Percentiles rank a stretch among this genome's conserved stretches.
Evolutionary conservation across 371 early-diverging fungal species (phyloP).

Genomic region (Basidiobolus meristosporus): DNA sequence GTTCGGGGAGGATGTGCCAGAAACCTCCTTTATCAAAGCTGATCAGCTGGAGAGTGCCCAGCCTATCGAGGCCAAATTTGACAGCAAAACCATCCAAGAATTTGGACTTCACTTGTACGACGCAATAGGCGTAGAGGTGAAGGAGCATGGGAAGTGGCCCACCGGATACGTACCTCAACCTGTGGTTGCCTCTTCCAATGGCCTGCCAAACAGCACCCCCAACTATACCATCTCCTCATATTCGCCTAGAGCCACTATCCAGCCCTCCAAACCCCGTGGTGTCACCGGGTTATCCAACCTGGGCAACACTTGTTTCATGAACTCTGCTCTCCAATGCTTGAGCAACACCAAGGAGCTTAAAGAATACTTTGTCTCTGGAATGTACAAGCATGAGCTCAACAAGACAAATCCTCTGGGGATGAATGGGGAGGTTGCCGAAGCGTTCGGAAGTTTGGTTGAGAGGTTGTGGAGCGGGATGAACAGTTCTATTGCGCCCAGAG

Average conservation of each 20-base stretch:
- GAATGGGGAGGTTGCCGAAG: constrained; percentile 37
- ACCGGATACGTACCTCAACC: background rate
- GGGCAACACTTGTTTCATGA: too few relatives aligned
- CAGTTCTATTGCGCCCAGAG: constrained; percentile 30
- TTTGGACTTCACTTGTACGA: too few relatives aligned
- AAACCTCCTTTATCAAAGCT: too few relatives aligned
- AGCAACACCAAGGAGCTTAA: constrained; percentile 41
- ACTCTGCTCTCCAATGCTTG: constrained; percentile 58
- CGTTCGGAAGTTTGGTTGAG: constrained; percentile 34
- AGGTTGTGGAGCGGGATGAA: constrained; percentile 29
- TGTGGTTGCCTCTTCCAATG: constrained; percentile 2
- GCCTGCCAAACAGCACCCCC: constrained; percentile 1
- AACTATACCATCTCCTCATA: background rate
- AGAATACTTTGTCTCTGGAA: constrained; percentile 21
- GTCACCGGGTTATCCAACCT: constrained; percentile 49
- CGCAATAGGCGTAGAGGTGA: too few relatives aligned
- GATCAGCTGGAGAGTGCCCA: too few relatives aligned
- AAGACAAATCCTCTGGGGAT: constrained; percentile 32
- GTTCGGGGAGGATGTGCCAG: too few relatives aligned
- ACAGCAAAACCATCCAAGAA: too few relatives aligned
- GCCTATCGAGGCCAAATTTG: too few relatives aligned
- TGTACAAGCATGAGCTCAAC: constrained; percentile 21
- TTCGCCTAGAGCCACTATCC: background rate
- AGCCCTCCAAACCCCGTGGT: constrained; percentile 11
- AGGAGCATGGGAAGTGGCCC: too few relatives aligned